phyloP scores from a whole-genome alignment of 2,329 filamentous ascomycete genomes.

The Penicillium sp. region DNA sequence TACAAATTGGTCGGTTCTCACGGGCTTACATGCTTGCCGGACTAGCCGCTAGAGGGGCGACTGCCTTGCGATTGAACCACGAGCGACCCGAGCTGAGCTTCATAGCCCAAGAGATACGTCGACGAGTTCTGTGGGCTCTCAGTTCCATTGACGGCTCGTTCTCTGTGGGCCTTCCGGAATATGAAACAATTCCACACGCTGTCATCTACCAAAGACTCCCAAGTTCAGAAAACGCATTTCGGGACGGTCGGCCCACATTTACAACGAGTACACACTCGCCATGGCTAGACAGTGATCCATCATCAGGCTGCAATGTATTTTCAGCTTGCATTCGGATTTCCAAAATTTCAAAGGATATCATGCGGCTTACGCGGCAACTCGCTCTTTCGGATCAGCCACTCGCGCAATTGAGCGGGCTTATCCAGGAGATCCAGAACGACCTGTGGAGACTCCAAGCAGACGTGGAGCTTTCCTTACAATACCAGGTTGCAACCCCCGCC shows the following conservation, averaged over 20 bases:
- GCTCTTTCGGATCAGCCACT: conserved; percentile 10
- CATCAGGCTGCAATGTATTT: conserved; percentile 1
- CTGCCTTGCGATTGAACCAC: conserved; percentile 14
- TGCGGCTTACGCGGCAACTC: conserved; percentile 16
- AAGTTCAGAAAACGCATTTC: conserved; percentile 5
- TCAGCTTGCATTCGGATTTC: conserved; percentile 11
- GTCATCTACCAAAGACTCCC: conserved; percentile 16
- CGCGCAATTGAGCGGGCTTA: conserved; percentile 6
- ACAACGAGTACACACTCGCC: not conserved
- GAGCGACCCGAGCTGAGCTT: conserved; percentile 13
- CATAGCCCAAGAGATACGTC: conserved; percentile 14
- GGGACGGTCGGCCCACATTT: not conserved
- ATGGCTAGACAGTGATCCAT: not conserved
- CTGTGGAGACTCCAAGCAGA: conserved; percentile 10
- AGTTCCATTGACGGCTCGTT: conserved; percentile 11
- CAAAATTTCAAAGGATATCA: conserved; percentile 14
- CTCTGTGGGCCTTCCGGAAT: conserved; percentile 13
- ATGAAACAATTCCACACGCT: conserved; percentile 12
- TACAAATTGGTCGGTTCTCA: conserved; percentile 10
- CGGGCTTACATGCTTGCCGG: conserved; percentile 17
- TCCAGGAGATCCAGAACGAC: conserved; percentile 14
- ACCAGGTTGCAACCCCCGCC: not conserved
- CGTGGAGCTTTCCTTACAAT: conserved; percentile 1
- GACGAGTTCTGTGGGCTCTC: conserved; percentile 15
- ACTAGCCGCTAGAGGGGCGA: conserved; percentile 9